phyloP scores from a whole-genome alignment of 257 asterid species.

The Nicotiana paniculata region DNA sequence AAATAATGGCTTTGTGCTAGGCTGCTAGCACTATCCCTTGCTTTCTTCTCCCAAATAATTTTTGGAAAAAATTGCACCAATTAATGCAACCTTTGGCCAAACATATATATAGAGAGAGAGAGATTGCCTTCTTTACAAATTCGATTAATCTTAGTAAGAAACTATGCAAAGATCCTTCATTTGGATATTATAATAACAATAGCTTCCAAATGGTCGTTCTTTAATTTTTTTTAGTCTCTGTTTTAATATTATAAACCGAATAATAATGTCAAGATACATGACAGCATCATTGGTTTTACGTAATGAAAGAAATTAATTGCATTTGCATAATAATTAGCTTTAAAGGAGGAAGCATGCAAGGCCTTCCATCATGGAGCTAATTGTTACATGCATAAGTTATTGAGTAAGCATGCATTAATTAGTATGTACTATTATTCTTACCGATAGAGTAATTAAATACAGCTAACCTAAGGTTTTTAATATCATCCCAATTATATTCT shows the following conservation, averaged over 20 bases:
- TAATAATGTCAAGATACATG: background rate
- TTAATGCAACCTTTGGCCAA: background rate
- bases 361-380: background rate
- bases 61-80: background rate
- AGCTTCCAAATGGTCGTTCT: background rate
- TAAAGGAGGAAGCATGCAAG: background rate
- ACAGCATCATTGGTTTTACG: background rate
- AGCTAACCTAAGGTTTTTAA: background rate
- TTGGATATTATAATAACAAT: background rate
- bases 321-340: background rate
- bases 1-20: too few species aligned
- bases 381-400: background rate
- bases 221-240: background rate
- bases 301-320: background rate
- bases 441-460: background rate
- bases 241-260: background rate
- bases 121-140: too few species aligned
- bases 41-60: background rate
- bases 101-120: too few species aligned
- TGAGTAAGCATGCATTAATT: too few species aligned
- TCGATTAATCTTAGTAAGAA: too few species aligned
- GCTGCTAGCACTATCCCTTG: too few species aligned
- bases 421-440: background rate
- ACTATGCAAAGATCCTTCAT: background rate
- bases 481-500: background rate